These are phyloP conservation scores for Cystobasidium sp. DNA, from an alignment of 1,284 basidiomycete species.

Conservation along the genomic window DNA sequence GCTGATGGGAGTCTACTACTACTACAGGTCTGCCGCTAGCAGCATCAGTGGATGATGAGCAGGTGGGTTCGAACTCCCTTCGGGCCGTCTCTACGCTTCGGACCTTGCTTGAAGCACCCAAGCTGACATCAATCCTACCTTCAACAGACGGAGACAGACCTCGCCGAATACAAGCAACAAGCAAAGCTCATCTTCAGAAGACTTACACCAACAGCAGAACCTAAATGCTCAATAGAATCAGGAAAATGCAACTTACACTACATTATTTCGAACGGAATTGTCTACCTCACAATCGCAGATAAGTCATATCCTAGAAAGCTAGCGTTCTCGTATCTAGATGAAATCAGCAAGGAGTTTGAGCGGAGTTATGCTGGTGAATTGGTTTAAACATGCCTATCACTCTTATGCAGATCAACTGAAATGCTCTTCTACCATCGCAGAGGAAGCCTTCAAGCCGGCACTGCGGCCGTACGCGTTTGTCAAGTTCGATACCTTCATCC, in stretches of 20 bases:
- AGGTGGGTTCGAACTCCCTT: not conserved
- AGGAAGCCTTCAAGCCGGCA: conserved; percentile 50
- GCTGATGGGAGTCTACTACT: not conserved
- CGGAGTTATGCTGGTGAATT: conserved; percentile 56
- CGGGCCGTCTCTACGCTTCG: conserved; percentile 7
- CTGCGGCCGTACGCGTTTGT: conserved; percentile 88
- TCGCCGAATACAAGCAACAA: conserved; percentile 98
- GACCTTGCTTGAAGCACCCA: not conserved
- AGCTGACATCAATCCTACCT: not conserved
- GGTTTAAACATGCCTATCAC: conserved; percentile 1
- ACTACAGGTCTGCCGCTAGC: conserved; percentile 75
- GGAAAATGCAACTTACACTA: conserved; percentile 95
- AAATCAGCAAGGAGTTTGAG: conserved; percentile 91
- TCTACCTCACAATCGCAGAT: conserved; percentile 94
- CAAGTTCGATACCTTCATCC: conserved; percentile 98
- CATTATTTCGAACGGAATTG: conserved; percentile 88
- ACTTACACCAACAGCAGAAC: conserved; percentile 89
- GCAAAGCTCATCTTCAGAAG: conserved; percentile 94
- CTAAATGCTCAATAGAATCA: conserved; percentile 94
- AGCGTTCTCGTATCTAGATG: conserved; percentile 96
- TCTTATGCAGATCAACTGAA: conserved; percentile 51
- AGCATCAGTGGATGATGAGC: conserved; percentile 90
- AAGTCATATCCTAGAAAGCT: conserved; percentile 97
- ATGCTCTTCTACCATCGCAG: conserved; percentile 45
- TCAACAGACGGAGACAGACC: conserved; percentile 79